Evolutionary conservation across 768 basidiomycete species (phyloP).

Genomic region (Strobilomyces dryophilus): DNA sequence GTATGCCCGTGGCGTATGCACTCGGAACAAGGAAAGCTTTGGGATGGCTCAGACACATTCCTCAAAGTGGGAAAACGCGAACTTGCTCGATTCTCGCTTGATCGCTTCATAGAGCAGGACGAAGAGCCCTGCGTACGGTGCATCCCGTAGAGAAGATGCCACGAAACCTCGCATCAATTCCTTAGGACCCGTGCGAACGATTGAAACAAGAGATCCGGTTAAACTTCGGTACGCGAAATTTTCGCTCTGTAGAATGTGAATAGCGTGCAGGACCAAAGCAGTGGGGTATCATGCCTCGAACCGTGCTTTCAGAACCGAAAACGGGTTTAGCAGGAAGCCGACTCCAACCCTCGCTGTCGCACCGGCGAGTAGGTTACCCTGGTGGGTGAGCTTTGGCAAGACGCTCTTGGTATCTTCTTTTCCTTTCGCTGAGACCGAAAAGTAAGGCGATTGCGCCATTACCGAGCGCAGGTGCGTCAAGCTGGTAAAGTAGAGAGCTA

Average conservation of each 20-base stretch:
- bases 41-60: constrained; percentile 5
- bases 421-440: constrained; percentile 36
- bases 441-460: constrained; percentile 72
- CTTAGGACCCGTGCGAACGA: constrained; percentile 67
- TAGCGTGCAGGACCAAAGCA: not conserved
- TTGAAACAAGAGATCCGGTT: constrained; percentile 50
- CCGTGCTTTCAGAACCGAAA: constrained; percentile 88
- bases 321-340: constrained; percentile 83
- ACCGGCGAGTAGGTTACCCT: constrained; percentile 85
- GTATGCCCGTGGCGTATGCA: constrained; percentile 48
- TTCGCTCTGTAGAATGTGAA: constrained; percentile 53
- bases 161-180: constrained; percentile 83
- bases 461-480: constrained; percentile 76
- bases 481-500: constrained; percentile 87
- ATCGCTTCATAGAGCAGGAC: constrained; percentile 84
- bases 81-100: constrained; percentile 67
- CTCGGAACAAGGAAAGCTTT: constrained; percentile 40
- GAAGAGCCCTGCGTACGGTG: constrained; percentile 90
- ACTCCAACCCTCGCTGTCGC: constrained; percentile 77
- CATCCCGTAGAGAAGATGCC: constrained; percentile 89
- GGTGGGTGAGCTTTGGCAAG: constrained; percentile 64
- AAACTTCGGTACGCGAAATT: constrained; percentile 69
- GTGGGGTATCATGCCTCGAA: constrained; percentile 66
- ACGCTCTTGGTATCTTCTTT: constrained; percentile 41
- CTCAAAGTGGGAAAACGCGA: not conserved